Evolutionary conservation across 2,329 filamentous ascomycete genomes (phyloP).

Genomic region (Hypoxylon sp.): DNA sequence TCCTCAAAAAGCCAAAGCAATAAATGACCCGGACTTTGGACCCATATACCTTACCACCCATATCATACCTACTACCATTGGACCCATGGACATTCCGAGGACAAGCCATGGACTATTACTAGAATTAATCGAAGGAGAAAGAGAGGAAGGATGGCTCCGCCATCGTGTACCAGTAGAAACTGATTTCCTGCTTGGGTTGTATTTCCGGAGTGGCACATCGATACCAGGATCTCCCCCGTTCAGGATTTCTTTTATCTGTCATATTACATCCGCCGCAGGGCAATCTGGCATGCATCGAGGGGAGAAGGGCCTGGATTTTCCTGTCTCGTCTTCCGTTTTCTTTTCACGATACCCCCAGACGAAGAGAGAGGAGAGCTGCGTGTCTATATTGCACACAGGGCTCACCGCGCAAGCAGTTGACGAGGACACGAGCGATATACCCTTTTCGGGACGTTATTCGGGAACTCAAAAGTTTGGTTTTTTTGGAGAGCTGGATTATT

Average conservation of each 20-base stretch:
- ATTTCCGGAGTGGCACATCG: slow-evolving; percentile 37
- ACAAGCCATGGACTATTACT: slow-evolving; percentile 20
- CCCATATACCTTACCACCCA: slow-evolving; percentile 9
- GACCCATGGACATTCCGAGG: slow-evolving; percentile 22
- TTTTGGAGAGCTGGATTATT: slow-evolving; percentile 24
- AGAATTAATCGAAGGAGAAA: slow-evolving; percentile 24
- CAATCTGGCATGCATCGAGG: slow-evolving; percentile 41
- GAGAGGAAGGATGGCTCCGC: slow-evolving; percentile 41
- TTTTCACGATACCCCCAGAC: slow-evolving; percentile 45
- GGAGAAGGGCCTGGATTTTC: slow-evolving; percentile 42
- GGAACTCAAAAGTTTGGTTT: slow-evolving; percentile 38
- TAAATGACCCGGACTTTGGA: slow-evolving; percentile 48
- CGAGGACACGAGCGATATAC: slow-evolving; percentile 39
- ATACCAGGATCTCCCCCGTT: slow-evolving; percentile 38
- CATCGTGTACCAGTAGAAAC: slow-evolving; percentile 45
- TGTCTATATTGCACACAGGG: slow-evolving; percentile 30
- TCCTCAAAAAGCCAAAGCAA: slow-evolving; percentile 70
- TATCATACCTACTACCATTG: no score
- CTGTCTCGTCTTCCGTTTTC: slow-evolving; percentile 44
- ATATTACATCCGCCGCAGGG: slow-evolving; percentile 46
- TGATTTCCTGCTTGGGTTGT: slow-evolving; percentile 37
- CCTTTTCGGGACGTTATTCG: slow-evolving; percentile 31
- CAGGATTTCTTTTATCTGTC: slow-evolving; percentile 43
- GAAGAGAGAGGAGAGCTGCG: slow-evolving; percentile 35
- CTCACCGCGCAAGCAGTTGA: slow-evolving; percentile 36